Base-by-base conservation (phyloP, 2,329 filamentous ascomycete species). In the Setomelanomma holmii region DNA sequence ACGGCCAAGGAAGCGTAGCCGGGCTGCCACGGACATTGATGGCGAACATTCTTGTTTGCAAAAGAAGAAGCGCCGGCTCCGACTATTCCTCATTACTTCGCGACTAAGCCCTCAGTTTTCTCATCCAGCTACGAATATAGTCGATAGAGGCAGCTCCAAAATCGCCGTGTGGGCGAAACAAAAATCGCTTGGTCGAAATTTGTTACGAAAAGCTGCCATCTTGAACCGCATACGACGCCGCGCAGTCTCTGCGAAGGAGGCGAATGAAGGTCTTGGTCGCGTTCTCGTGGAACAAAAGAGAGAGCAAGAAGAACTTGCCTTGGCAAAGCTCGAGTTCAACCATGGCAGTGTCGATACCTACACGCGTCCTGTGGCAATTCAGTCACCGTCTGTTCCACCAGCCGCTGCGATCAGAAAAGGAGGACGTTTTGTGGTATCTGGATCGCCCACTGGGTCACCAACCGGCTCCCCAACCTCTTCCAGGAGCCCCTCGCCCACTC, bases 101-200 rank as follows among this genome's bases (percentile, higher is more conserved):
- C 82, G 87, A 6, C 83, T 91, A 0, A 90, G 87, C 8, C 82
- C 80, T 41, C 87, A 88, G 1, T 91, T 85, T 71, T 89, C 87
- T 0, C 79, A 84, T 22, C 88, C 88, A 0, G 86, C 88, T 3
- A 86, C 87, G 38, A 87, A 90, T 63, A 89, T 90, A 50, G 79
- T 87, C 45, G 84, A 87, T 69, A 82, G 86, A 21, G 86, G 85
- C 49, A 79, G 77, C 11, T 77, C 76, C 39, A 79, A 78, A 58
- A 76, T 79, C 49, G 71, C 77, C 1, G 66, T 80, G 10, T 79
- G 77, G 76, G 73, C 74, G n/a, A 79, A 75, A 46, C 79, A 81
- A 34, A 78, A 76, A 47, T 75, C 78, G 1, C 74, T 81, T 16
- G 76, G 80, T 23, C 67, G 72, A 11, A 80, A 82, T n/a, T 75